These are phyloP conservation scores for Chlamydomonas sp. DNA, from an alignment of 139 green algal genomes.

Conservation along the genomic window DNA sequence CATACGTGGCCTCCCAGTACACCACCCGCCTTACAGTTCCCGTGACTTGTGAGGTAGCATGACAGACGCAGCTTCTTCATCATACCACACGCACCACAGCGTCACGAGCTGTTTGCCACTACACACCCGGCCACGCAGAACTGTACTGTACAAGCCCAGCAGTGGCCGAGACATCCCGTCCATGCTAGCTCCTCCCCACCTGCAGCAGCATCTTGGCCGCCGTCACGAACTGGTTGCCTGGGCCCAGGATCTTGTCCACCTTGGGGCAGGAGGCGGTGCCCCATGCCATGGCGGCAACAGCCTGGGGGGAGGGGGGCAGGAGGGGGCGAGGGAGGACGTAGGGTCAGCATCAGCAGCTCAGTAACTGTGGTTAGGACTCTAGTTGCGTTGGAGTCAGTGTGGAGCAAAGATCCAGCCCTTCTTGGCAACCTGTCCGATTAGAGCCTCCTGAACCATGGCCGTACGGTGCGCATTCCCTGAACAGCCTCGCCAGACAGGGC, in stretches of 20 bases:
- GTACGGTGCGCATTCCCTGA: no score
- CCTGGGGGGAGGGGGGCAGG: conserved; percentile 51
- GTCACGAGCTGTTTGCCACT: no score
- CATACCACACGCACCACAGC: no score
- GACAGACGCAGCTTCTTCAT: no score
- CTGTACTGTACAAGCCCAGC: no score
- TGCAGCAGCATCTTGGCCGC: conserved; percentile 93
- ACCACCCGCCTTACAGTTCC: no score
- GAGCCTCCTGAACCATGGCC: no score
- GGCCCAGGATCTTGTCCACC: conserved; percentile 92
- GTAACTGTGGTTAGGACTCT: not conserved
- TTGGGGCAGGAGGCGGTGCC: conserved; percentile 95
- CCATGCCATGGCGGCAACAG: conserved; percentile 96
- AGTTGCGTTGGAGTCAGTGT: not conserved
- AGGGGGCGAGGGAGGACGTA: not conserved
- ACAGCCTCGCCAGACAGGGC: no score
- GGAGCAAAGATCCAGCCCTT: not conserved
- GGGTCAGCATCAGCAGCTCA: not conserved
- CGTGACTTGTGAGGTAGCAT: no score
- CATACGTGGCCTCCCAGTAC: no score
- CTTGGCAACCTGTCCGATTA: no score
- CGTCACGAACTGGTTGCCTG: conserved; percentile 94
- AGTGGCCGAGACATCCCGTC: not conserved
- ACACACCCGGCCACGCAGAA: no score
- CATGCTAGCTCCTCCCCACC: not conserved